Conservation (phyloP, 306 rosid genomes). For the Sechiopsis laciniata region DNA sequence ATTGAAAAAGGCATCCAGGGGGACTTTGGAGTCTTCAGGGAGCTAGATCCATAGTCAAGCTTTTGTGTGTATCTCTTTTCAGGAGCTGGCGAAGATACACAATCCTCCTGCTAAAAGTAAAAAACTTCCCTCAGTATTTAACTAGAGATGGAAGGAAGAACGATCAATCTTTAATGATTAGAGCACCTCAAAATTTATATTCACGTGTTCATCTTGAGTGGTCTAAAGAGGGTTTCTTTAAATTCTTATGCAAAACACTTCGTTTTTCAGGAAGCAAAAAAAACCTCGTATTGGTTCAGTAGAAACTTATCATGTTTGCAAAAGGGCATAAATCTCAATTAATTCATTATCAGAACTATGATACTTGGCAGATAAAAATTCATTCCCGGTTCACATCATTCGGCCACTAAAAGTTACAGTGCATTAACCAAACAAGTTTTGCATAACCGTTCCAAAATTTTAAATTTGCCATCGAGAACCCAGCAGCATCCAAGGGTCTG, state of each 20-base stretch:
- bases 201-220: not conserved
- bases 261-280: not conserved
- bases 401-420: not conserved
- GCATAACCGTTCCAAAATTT: not conserved
- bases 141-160: slow-evolving; percentile 3
- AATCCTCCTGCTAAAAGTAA: slow-evolving; percentile 14
- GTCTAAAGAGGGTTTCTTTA: not conserved
- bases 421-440: not conserved
- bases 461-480: not conserved
- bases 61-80: slow-evolving; percentile 13
- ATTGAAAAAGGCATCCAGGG: slow-evolving; percentile 77
- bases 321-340: not conserved
- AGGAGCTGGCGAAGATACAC: slow-evolving; percentile 16
- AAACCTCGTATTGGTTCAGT: not conserved
- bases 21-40: slow-evolving; percentile 50
- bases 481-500: not conserved
- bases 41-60: slow-evolving; percentile 19
- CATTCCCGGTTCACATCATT: not conserved
- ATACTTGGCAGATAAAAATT: not conserved
- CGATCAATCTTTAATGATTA: not conserved
- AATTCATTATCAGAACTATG: not conserved
- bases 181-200: not conserved
- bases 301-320: not conserved
- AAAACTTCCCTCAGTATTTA: not conserved
- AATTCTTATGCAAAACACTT: not conserved